phyloP scores from a whole-genome alignment of 2,329 filamentous ascomycete genomes.

The Fusarium chlamydosporum region DNA sequence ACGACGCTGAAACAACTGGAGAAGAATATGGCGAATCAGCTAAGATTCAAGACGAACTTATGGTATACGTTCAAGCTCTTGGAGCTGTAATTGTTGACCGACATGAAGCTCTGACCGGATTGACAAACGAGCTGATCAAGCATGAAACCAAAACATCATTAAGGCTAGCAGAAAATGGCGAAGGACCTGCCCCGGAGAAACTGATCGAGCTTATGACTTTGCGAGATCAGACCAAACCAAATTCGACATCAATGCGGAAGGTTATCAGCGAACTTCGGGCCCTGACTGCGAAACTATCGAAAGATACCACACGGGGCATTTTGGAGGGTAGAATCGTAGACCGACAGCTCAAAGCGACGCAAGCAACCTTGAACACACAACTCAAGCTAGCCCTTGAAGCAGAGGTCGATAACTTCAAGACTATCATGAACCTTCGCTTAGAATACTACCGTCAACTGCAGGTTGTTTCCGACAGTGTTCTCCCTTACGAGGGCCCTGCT shows the following conservation, averaged over 20 bases:
- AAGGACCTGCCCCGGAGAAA: constrained; percentile 79
- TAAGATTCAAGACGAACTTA: constrained; percentile 88
- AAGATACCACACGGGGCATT: constrained; percentile 67
- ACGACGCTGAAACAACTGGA: constrained; percentile 79
- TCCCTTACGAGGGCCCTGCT: constrained; percentile 76
- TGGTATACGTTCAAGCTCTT: constrained; percentile 86
- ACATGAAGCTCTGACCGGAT: constrained; percentile 80
- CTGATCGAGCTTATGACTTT: constrained; percentile 65
- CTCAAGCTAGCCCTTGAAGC: constrained; percentile 70
- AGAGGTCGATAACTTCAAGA: constrained; percentile 82
- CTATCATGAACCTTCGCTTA: constrained; percentile 85
- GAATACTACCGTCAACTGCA: constrained; percentile 95
- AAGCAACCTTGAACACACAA: constrained; percentile 67
- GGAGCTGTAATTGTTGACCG: constrained; percentile 84
- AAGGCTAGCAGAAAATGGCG: constrained; percentile 70
- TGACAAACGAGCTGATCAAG: constrained; percentile 79
- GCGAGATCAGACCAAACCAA: constrained; percentile 65
- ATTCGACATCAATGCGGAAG: constrained; percentile 76
- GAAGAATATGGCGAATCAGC: constrained; percentile 92
- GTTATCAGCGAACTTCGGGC: constrained; percentile 78
- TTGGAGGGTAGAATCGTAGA: constrained; percentile 76
- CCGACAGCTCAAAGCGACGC: constrained; percentile 72
- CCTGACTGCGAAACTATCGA: constrained; percentile 69
- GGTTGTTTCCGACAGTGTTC: constrained; percentile 88
- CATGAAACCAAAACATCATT: constrained; percentile 78